Evolutionary conservation across 192 early-diverging fungal genomes (phyloP).

Genomic region (Backusella luteola): DNA sequence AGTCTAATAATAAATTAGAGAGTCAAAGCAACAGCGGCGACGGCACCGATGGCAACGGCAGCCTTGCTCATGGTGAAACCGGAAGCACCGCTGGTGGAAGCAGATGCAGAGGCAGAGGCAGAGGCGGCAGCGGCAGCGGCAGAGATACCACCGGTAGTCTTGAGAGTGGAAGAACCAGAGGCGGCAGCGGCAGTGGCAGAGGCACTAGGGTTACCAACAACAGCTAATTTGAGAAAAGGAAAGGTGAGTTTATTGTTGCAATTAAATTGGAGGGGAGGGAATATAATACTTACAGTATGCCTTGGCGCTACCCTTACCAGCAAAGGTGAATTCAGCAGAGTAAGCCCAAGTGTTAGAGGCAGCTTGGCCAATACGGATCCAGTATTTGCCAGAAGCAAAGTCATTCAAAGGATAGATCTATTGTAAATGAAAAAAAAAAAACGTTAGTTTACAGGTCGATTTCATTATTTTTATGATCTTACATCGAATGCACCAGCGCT

Average conservation of each 20-base stretch:
- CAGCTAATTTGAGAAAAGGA: neutral
- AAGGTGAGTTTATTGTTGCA: neutral
- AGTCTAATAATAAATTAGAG: constrained; percentile 9
- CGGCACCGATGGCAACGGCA: constrained; percentile 19
- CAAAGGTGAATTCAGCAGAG: constrained; percentile 34
- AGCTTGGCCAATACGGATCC: constrained; percentile 34
- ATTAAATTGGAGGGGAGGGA: neutral
- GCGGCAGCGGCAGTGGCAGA: neutral
- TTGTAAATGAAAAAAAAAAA: neutral
- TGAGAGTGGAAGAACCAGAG: neutral
- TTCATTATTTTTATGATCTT: neutral
- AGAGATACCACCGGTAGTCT: neutral
- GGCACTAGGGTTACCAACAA: neutral
- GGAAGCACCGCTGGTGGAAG: constrained; percentile 5
- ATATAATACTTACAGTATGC: constrained; percentile 23
- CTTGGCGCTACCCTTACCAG: constrained; percentile 23
- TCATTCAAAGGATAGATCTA: constrained; percentile 29
- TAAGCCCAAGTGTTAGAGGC: constrained; percentile 24
- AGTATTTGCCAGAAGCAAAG: constrained; percentile 31
- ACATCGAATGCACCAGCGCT: constrained; percentile 21
- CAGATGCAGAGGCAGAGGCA: neutral
- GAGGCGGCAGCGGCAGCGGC: neutral
- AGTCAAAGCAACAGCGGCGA: constrained; percentile 24
- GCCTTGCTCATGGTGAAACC: constrained; percentile 6
- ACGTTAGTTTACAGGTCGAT: neutral